phyloP scores from a whole-genome alignment of 176 grass and related monocot species.

The Triticum turgidum region DNA sequence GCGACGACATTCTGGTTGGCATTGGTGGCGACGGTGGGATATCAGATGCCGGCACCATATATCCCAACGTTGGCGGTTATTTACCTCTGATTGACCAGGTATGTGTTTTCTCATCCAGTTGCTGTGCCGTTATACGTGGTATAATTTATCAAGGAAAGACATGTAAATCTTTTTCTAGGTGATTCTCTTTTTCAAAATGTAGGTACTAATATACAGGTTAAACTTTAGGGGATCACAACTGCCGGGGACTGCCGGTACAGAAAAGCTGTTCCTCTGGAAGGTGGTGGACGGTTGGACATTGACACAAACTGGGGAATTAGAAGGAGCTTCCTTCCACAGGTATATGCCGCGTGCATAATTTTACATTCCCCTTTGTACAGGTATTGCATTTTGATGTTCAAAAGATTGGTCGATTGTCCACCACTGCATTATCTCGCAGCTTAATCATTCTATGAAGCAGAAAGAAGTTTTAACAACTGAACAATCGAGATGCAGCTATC shows the following conservation, averaged over 20 bases:
- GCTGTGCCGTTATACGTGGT: not conserved
- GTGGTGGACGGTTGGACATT: conserved; percentile 63
- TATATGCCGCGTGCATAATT: conserved; percentile 31
- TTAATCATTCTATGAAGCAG: not conserved
- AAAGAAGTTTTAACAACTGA: not conserved
- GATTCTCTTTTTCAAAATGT: conserved; percentile 2
- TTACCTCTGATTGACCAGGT: conserved; percentile 83
- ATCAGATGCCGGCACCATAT: conserved; percentile 60
- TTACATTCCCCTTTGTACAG: not conserved
- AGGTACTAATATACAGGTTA: conserved; percentile 11
- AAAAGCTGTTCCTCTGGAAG: conserved; percentile 69
- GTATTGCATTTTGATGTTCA: not conserved
- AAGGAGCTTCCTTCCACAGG: conserved; percentile 84
- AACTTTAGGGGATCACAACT: conserved; percentile 66
- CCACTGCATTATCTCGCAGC: not conserved
- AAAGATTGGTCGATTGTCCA: not conserved
- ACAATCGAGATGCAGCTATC: not conserved
- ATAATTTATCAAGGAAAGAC: conserved; percentile 1
- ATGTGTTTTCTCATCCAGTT: not conserved
- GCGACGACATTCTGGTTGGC: conserved; percentile 74
- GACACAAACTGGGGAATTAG: conserved; percentile 61
- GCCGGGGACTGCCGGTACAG: conserved; percentile 62
- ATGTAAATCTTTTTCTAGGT: not conserved
- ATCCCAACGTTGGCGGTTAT: conserved; percentile 71
- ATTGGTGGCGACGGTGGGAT: conserved; percentile 83